Evolutionary conservation across 805 yeast species (phyloP).

Genomic region (Teunomyces barrocoloradensis): DNA sequence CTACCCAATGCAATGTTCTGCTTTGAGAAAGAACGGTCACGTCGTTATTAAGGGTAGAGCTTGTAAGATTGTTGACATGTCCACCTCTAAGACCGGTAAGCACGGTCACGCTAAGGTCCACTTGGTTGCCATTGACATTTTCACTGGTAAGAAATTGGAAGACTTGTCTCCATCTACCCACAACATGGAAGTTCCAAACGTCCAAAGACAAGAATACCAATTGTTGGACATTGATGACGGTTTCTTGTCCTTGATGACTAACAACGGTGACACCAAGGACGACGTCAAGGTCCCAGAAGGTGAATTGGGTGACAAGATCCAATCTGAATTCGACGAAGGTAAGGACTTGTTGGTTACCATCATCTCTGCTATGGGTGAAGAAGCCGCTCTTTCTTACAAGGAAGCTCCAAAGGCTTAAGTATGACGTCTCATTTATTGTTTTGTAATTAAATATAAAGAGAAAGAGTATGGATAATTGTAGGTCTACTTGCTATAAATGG

Average conservation of each 20-base stretch:
- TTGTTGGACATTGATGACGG: conserved; percentile 98
- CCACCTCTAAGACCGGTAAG: conserved; percentile 99
- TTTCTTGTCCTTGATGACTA: conserved; percentile 92
- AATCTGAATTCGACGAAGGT: conserved; percentile 94
- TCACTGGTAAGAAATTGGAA: conserved; percentile 99
- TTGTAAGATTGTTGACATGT: conserved; percentile 99
- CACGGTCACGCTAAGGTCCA: conserved; percentile 99
- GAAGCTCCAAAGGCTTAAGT: conserved; percentile 79
- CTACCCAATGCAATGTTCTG: conserved; percentile 99
- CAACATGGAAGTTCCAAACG: conserved; percentile 99
- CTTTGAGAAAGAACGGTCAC: conserved; percentile 99
- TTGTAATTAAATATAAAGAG: conserved; percentile 4
- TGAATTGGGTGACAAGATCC: conserved; percentile 91
- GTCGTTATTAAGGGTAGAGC: conserved; percentile 99
- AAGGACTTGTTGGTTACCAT: conserved; percentile 96
- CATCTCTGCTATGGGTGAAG: conserved; percentile 99
- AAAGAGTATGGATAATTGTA: background rate
- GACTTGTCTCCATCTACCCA: conserved; percentile 99
- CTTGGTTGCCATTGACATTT: conserved; percentile 97
- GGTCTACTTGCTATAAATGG: background rate
- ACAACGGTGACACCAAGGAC: conserved; percentile 98
- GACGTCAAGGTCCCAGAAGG: conserved; percentile 98
- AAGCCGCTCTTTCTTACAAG: conserved; percentile 97
- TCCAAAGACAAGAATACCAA: conserved; percentile 92
- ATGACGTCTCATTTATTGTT: conserved; percentile 2